A percentile compares a stretch with the other conserved stretches of the same genome.
Conservation (phyloP, 1,284 basidiomycete species). For the Cerrena zonata region DNA sequence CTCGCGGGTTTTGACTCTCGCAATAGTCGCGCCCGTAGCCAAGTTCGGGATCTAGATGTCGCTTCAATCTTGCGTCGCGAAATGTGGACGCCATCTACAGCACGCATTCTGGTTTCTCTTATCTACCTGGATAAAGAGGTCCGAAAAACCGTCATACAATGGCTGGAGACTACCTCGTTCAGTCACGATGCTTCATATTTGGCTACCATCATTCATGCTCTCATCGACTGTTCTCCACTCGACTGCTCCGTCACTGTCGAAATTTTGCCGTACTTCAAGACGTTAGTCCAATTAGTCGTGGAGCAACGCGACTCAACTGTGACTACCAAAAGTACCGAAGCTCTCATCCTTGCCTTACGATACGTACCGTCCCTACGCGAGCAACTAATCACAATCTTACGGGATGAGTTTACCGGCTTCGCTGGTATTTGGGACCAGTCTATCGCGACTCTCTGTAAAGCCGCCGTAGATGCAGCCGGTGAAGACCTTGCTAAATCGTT, state of each 20-base stretch:
- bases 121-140: conserved; percentile 34
- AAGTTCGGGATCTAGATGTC: conserved; percentile 19
- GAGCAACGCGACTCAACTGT: background rate
- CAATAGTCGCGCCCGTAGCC: background rate
- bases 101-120: conserved; percentile 35
- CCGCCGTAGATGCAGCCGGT: background rate
- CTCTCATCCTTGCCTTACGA: background rate
- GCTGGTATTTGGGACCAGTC: background rate
- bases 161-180: conserved; percentile 24
- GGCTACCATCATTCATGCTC: conserved; percentile 12
- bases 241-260: background rate
- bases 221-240: conserved; percentile 12
- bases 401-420: conserved; percentile 1
- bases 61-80: conserved; percentile 32
- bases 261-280: conserved; percentile 13
- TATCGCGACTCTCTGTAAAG: background rate
- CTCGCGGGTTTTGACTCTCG: background rate
- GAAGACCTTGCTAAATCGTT: background rate
- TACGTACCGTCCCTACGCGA: conserved; percentile 9
- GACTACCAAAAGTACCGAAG: background rate
- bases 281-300: background rate
- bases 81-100: conserved; percentile 37
- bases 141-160: conserved; percentile 18
- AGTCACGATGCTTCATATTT: conserved; percentile 7
- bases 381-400: conserved; percentile 14